Conservation (phyloP, 129 eudicot genomes). For the Flaveria bidentis region DNA sequence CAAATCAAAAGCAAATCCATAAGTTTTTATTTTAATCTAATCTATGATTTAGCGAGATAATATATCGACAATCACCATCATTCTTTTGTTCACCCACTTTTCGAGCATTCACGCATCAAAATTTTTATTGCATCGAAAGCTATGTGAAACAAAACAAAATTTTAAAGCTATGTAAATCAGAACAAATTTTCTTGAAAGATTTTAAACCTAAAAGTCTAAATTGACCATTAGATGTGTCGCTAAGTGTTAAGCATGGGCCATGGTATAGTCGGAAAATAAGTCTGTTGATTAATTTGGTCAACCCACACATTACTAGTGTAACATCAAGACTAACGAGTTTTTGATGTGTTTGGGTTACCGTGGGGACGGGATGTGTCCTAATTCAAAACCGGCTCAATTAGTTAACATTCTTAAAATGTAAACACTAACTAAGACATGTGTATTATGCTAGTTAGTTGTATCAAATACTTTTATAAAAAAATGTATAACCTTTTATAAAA, state of each 20-base stretch:
- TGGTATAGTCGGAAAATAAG: not conserved
- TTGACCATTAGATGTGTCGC: not conserved
- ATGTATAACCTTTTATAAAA: not conserved
- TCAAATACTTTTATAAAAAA: not conserved
- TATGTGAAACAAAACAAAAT: not conserved
- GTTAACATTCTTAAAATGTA: not conserved
- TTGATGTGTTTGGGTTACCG: not conserved
- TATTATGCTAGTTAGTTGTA: not conserved
- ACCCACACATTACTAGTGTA: not conserved
- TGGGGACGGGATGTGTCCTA: not conserved
- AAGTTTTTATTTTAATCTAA: not conserved
- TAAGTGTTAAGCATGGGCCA: not conserved
- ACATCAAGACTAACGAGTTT: not conserved
- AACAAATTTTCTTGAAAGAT: not conserved
- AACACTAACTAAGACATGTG: not conserved
- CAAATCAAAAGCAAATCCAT: not conserved
- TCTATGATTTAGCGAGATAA: not conserved
- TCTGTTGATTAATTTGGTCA: not conserved
- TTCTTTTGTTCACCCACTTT: not conserved
- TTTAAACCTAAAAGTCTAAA: not conserved
- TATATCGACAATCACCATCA: not conserved
- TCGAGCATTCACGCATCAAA: not conserved
- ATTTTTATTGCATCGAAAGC: not conserved
- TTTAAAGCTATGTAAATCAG: not conserved
- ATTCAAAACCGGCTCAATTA: not conserved